Base-by-base conservation (phyloP, 129 eudicot genomes). In the Centrapalus pauciflorus region DNA sequence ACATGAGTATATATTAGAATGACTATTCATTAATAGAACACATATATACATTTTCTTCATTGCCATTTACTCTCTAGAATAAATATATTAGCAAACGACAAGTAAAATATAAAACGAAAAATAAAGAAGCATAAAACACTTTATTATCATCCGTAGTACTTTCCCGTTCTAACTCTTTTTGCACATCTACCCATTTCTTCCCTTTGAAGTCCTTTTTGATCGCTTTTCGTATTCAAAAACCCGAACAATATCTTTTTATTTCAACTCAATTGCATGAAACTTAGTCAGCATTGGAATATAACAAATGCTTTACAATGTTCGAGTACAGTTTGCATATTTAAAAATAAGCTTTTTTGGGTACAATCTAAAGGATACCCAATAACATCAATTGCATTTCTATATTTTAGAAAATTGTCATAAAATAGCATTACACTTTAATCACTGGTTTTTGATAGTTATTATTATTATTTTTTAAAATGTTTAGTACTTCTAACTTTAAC, bases 121-220 rank as follows among this genome's bases (percentile, higher is more conserved):
- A 14, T 17, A 6, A 26, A 27, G 54, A 69, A 41, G 43, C 41
- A 55, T 8, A 55, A 35, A 14, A 9, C 12, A 70, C 58, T 56
- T 27, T 70, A 56, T 30, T 70, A 56, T 30, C 17, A 40, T 23
- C 45, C 66, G 56, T 69, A 27, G 57, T 69, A 69, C 75, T 41
- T 69, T 46, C 21, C 10, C 12, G 25, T 56, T 69, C 20, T 60
- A 1, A 56, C 14, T 57, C 41, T 41, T 67, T 70, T 70, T 70
- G 43, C 75, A 70, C 75, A 58, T 56, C 75, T 56, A 40, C 33
- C 75, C 46, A 56, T 66, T 10, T 45, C 61, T 19, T 40, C 4
- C 32, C 14, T 43, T 43, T 41, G 26, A 43, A 11, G 29, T 35
- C 25, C 43, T 38, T 69, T 55, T 38, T 57, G 57, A 56, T 41